Evolutionary conservation across 495 filamentous ascomycete species (phyloP).

Genomic region (Penicillium antarcticum): DNA sequence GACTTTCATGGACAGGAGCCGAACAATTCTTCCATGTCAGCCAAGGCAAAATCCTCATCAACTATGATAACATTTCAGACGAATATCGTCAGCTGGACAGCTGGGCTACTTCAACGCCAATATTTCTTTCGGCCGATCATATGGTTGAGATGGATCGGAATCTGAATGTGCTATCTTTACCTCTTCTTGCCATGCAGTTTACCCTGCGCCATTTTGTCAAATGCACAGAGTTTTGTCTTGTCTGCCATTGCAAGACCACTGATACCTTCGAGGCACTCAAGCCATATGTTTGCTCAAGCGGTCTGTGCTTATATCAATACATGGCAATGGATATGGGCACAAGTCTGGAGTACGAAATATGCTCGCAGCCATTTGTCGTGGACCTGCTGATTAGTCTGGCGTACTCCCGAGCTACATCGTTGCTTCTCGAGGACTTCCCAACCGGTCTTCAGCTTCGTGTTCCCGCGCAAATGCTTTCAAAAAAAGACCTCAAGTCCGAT

Average conservation of each 20-base stretch:
- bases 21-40: conserved; percentile 54
- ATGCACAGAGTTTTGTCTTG: conserved; percentile 84
- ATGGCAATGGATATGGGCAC: conserved; percentile 85
- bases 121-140: conserved; percentile 50
- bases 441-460: conserved; percentile 65
- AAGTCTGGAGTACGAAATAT: conserved; percentile 79
- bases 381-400: conserved; percentile 84
- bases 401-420: conserved; percentile 54
- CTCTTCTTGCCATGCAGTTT: conserved; percentile 77
- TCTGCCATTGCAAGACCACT: conserved; percentile 74
- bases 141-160: conserved; percentile 25
- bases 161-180: conserved; percentile 50
- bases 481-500: neutral
- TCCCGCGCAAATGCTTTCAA: conserved; percentile 31
- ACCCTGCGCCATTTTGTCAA: conserved; percentile 73
- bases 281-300: conserved; percentile 81
- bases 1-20: conserved; percentile 67
- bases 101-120: conserved; percentile 22
- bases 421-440: conserved; percentile 58
- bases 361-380: conserved; percentile 76
- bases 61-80: neutral
- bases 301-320: conserved; percentile 86
- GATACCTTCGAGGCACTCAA: conserved; percentile 79
- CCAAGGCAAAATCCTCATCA: conserved; percentile 27
- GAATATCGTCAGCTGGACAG: conserved; percentile 19